Conservation (phyloP, 179 eudicot species). For the Patellifolia procumbens region DNA sequence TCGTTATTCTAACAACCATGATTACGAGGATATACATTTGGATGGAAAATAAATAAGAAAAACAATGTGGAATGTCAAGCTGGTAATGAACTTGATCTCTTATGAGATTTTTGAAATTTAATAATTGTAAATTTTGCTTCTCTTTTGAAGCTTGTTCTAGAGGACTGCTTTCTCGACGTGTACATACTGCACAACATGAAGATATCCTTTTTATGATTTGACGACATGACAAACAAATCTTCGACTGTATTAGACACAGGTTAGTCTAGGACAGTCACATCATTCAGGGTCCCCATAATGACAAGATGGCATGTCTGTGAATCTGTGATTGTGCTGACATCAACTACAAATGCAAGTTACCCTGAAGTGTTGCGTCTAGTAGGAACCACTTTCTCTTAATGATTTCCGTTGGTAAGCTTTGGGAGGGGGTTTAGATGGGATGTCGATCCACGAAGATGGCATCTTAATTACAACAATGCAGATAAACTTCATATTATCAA, state of each 20-base stretch:
- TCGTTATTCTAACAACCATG: too few relatives aligned
- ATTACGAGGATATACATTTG: too few relatives aligned
- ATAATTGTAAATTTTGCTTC: not conserved
- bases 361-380: not conserved
- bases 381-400: not conserved
- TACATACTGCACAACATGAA: not conserved
- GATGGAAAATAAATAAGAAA: not conserved
- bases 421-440: not conserved
- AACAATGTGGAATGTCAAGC: not conserved
- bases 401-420: not conserved
- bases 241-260: not conserved
- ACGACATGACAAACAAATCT: not conserved
- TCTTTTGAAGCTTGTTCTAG: not conserved
- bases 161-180: not conserved
- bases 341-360: not conserved
- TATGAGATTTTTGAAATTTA: not conserved
- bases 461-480: not conserved
- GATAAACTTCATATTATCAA: not conserved
- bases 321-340: not conserved
- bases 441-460: not conserved
- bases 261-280: not conserved
- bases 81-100: not conserved
- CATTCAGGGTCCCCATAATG: not conserved
- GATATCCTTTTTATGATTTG: not conserved
- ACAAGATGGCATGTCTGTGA: not conserved